phyloP scores from a whole-genome alignment of 2,329 filamentous ascomycete species.

The Apiospora pterosperma region DNA sequence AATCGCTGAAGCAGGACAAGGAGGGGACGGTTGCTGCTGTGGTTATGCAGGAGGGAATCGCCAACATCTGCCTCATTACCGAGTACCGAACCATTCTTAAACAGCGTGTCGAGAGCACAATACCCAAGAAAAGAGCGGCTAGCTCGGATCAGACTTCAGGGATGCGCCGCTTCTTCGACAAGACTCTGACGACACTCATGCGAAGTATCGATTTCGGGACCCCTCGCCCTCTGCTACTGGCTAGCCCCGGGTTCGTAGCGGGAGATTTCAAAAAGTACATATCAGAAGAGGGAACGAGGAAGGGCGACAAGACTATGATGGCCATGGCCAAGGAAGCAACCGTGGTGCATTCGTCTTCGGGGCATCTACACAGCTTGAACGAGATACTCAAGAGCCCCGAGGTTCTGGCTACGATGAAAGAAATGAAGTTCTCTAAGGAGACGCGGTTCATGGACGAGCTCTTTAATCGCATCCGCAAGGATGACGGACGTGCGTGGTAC shows the following conservation, averaged over 20 bases:
- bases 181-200: constrained; percentile 70
- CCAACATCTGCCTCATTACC: constrained; percentile 80
- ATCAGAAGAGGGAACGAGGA: constrained; percentile 54
- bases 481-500: constrained; percentile 90
- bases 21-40: constrained; percentile 84
- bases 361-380: constrained; percentile 81
- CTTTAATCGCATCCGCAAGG: constrained; percentile 70
- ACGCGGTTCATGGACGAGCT: constrained; percentile 83
- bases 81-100: constrained; percentile 76
- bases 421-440: constrained; percentile 86
- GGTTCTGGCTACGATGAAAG: constrained; percentile 71
- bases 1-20: constrained; percentile 75
- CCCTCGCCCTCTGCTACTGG: constrained; percentile 73
- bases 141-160: constrained; percentile 66
- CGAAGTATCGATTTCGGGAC: constrained; percentile 73
- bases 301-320: constrained; percentile 66
- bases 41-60: constrained; percentile 86
- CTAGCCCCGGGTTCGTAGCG: constrained; percentile 86
- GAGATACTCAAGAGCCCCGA: constrained; percentile 82
- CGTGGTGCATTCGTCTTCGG: constrained; percentile 80
- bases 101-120: constrained; percentile 62
- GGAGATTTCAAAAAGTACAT: constrained; percentile 74
- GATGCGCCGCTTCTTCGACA: constrained; percentile 74
- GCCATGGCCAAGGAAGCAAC: constrained; percentile 59
- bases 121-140: constrained; percentile 65